Evolutionary conservation across 2,329 filamentous ascomycete species (phyloP).

Genomic region (Metarhizium rileyi): DNA sequence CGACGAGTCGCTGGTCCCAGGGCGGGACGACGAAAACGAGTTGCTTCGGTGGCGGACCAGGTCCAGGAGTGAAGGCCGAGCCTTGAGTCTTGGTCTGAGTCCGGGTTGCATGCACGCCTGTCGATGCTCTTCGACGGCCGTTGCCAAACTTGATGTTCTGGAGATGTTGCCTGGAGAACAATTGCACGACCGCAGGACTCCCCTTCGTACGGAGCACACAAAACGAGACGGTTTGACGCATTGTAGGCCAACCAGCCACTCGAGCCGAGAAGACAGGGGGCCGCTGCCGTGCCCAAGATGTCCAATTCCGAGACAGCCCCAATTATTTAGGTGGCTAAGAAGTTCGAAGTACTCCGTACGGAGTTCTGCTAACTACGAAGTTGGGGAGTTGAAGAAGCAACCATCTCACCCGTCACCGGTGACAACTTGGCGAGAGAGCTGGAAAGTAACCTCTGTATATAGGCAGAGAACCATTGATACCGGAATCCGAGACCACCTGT

Average conservation of each 20-base stretch:
- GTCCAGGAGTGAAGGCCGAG: conserved; percentile 44
- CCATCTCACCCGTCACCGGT: too few species aligned
- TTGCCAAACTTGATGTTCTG: neutral
- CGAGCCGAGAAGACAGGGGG: neutral
- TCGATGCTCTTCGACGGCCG: neutral
- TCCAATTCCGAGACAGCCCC: too few species aligned
- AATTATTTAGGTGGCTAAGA: too few species aligned
- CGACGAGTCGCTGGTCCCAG: neutral
- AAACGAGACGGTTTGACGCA: neutral
- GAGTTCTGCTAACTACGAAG: too few species aligned
- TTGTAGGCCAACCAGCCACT: neutral
- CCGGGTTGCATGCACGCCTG: conserved; percentile 38
- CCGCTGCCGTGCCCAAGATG: neutral
- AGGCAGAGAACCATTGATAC: too few species aligned
- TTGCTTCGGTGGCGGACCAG: conserved; percentile 30
- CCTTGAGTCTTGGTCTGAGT: conserved; percentile 38
- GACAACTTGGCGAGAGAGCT: too few species aligned
- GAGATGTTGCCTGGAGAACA: neutral
- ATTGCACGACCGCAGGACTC: neutral
- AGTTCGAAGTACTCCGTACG: too few species aligned
- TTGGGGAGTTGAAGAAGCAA: neutral
- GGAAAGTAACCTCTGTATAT: too few species aligned
- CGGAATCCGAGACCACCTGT: too few species aligned
- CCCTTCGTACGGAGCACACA: neutral
- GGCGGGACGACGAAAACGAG: conserved; percentile 6